These are phyloP conservation scores for Phytopythium litorale DNA, from an alignment of 352 stramenopile genomes.

Conservation along the genomic window DNA sequence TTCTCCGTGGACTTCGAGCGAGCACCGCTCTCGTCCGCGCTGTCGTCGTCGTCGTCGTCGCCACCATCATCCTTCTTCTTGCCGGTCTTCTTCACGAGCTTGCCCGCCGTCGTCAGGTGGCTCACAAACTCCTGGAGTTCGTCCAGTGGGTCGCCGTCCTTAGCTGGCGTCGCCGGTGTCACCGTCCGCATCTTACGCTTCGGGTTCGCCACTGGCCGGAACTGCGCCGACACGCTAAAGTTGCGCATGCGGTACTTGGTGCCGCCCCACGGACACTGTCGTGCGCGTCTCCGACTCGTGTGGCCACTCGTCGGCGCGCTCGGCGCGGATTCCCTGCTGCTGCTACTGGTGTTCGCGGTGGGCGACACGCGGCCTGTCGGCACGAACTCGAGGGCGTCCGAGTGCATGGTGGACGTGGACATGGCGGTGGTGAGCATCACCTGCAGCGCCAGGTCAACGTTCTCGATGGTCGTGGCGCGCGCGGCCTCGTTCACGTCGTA, in stretches of 20 bases:
- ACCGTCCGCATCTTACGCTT: conserved; percentile 36
- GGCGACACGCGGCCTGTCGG: conserved; percentile 53
- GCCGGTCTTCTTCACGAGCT: conserved; percentile 14
- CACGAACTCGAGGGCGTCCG: conserved; percentile 47
- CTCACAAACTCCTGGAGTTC: conserved; percentile 58
- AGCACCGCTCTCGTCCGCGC: not conserved
- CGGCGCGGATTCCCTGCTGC: conserved; percentile 8
- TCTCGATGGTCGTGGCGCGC: conserved; percentile 47
- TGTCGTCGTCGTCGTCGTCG: not conserved
- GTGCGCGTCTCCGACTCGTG: conserved; percentile 18
- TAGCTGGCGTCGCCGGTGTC: conserved; percentile 5
- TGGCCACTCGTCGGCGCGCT: conserved; percentile 10
- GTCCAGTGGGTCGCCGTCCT: conserved; percentile 35
- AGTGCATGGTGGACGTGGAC: conserved; percentile 55
- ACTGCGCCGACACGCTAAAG: conserved; percentile 51
- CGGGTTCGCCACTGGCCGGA: conserved; percentile 48
- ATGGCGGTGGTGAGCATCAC: conserved; percentile 70
- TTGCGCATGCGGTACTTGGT: conserved; percentile 79
- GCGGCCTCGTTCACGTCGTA: conserved; percentile 68
- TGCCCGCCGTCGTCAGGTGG: conserved; percentile 34
- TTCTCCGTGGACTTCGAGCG: conserved; percentile 10
- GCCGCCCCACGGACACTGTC: conserved; percentile 53
- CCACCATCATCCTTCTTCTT: conserved; percentile 8
- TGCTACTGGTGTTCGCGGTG: conserved; percentile 12
- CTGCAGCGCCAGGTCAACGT: conserved; percentile 70